phyloP scores from a whole-genome alignment of 352 stramenopile species.

The Globisporangium takayamanum region DNA sequence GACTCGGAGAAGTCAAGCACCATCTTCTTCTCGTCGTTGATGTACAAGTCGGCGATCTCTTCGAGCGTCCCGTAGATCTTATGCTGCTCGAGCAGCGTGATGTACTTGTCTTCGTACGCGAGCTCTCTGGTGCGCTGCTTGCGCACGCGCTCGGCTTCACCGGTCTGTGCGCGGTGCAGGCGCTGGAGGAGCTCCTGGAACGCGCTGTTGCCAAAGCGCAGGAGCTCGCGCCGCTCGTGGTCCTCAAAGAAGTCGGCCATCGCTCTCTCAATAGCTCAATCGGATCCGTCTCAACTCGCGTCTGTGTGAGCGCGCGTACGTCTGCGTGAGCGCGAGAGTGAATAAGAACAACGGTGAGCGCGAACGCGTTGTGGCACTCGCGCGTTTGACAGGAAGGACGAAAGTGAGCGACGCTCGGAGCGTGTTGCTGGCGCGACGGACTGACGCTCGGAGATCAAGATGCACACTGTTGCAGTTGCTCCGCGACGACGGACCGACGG shows the following conservation, averaged over 20 bases:
- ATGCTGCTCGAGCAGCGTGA: constrained; percentile 50
- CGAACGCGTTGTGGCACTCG: background rate
- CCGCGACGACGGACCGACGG: too few species aligned
- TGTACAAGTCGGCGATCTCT: constrained; percentile 56
- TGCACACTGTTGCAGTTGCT: too few species aligned
- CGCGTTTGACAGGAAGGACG: background rate
- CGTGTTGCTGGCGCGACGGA: background rate
- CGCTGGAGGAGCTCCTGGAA: constrained; percentile 39
- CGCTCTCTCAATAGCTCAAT: too few species aligned
- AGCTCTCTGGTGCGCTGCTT: background rate
- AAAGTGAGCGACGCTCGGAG: background rate
- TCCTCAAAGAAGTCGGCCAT: constrained; percentile 22
- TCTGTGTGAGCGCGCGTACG: background rate
- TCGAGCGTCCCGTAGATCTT: constrained; percentile 58
- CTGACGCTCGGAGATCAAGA: too few species aligned
- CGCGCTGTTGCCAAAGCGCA: constrained; percentile 31
- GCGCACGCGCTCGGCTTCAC: background rate
- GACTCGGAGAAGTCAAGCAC: constrained; percentile 74
- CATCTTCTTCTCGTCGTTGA: constrained; percentile 58
- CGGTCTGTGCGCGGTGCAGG: constrained; percentile 25
- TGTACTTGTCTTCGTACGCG: constrained; percentile 25
- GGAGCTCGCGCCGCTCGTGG: constrained; percentile 32
- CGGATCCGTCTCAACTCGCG: too few species aligned
- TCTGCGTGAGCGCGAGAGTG: background rate
- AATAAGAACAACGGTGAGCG: background rate